Conservation (phyloP, 208 protist genomes). For the Leishmania gerbilli region DNA sequence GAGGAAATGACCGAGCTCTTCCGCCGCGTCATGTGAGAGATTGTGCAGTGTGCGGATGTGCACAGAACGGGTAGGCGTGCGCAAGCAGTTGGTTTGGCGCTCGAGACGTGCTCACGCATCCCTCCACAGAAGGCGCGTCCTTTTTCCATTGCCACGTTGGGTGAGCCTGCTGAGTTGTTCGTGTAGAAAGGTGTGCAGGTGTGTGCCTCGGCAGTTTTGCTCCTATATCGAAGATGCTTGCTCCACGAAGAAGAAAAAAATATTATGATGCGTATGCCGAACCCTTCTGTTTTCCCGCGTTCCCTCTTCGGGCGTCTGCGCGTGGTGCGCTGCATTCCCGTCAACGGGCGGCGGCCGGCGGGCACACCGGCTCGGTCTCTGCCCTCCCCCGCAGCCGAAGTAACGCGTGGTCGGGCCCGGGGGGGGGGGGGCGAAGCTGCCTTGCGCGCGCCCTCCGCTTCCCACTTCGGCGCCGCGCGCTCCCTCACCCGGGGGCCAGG, state of each 20-base stretch:
- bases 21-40: conserved; percentile 20
- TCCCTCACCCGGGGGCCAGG: no score
- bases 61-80: not conserved
- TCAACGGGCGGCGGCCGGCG: no score
- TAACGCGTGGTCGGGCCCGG: no score
- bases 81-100: not conserved
- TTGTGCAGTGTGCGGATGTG: not conserved
- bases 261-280: not conserved
- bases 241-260: not conserved
- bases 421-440: no score
- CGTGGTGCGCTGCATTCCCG: no score
- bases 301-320: not conserved
- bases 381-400: accelerated
- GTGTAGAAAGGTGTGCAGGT: not conserved
- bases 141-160: not conserved
- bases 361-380: no score
- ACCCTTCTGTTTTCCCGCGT: not conserved
- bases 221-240: not conserved
- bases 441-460: no score
- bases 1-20: conserved; percentile 49
- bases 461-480: not conserved
- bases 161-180: not conserved
- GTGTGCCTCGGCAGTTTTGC: not conserved
- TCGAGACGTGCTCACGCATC: not conserved
- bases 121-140: not conserved